A percentile compares a stretch with the other conserved stretches of the same genome.
phyloP scores from a whole-genome alignment of 2,329 filamentous ascomycete genomes.

The Alternaria burnsii region DNA sequence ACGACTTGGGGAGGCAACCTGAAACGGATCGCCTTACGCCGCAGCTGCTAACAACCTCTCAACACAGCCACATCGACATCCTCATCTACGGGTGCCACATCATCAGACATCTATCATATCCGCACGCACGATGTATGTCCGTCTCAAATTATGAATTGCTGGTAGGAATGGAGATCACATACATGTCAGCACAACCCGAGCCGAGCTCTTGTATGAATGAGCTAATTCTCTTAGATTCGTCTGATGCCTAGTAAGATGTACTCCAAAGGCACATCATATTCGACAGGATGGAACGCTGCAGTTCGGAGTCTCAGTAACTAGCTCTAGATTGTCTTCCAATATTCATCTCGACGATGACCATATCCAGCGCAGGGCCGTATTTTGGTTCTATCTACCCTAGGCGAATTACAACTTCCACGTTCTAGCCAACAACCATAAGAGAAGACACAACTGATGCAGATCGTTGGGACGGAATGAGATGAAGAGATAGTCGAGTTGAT shows the following conservation, averaged over 20 bases:
- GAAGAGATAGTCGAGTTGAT: no score
- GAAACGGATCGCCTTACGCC: conserved; percentile 17
- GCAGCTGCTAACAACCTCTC: conserved; percentile 12
- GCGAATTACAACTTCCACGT: background rate
- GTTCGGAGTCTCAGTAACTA: background rate
- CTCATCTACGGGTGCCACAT: background rate
- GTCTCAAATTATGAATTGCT: background rate
- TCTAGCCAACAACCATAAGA: background rate
- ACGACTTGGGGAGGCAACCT: conserved; percentile 15
- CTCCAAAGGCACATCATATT: background rate
- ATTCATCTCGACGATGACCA: no score
- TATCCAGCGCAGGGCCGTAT: background rate
- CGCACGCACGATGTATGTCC: background rate
- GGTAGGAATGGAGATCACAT: background rate
- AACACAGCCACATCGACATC: conserved; percentile 16
- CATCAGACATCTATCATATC: background rate
- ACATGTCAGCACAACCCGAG: background rate
- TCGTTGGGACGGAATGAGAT: no score
- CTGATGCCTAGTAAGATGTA: background rate
- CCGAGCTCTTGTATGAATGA: background rate
- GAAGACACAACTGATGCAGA: background rate
- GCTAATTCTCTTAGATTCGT: background rate
- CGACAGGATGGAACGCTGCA: background rate
- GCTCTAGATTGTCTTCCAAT: background rate
- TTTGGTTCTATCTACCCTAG: background rate